Conservation (phyloP, 352 stramenopile genomes). For the Phytophthora tentaculata region DNA sequence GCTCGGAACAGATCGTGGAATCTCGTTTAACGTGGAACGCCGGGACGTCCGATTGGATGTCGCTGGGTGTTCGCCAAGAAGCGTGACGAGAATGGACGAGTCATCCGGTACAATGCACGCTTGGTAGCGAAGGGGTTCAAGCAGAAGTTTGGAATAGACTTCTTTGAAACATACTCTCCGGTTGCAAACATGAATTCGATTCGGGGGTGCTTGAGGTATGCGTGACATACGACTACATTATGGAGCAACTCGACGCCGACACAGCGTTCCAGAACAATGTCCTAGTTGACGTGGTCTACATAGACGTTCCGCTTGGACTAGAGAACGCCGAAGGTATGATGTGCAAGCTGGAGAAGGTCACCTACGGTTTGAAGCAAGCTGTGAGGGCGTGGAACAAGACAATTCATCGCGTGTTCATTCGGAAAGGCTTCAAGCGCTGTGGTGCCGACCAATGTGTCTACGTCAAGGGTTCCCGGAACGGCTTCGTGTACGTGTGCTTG, state of each 20-base stretch:
- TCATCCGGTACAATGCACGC: constrained; percentile 37
- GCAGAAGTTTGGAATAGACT: constrained; percentile 27
- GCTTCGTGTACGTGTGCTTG: not conserved
- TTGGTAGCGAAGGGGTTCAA: constrained; percentile 42
- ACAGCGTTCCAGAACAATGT: constrained; percentile 41
- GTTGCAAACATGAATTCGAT: not conserved
- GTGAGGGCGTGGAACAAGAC: constrained; percentile 24
- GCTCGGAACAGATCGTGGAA: not conserved
- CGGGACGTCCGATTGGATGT: constrained; percentile 18
- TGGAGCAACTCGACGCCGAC: constrained; percentile 42
- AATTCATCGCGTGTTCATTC: not conserved
- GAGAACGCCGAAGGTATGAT: not conserved
- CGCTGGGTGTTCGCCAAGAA: constrained; percentile 50
- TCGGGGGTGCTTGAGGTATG: not conserved
- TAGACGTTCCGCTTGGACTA: constrained; percentile 3
- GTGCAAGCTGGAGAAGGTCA: constrained; percentile 15
- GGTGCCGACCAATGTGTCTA: no score
- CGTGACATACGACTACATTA: constrained; percentile 10
- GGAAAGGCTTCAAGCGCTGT: not conserved
- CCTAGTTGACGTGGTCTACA: constrained; percentile 2
- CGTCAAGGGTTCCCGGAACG: no score
- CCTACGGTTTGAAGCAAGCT: constrained; percentile 30
- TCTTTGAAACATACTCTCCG: not conserved
- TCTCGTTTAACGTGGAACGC: not conserved
- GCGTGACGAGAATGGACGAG: constrained; percentile 32